Evolutionary conservation across 306 rosid genomes (phyloP), one percentile per base, ranked within the genome.

Genomic region (Acacia melanoxylon): DNA sequence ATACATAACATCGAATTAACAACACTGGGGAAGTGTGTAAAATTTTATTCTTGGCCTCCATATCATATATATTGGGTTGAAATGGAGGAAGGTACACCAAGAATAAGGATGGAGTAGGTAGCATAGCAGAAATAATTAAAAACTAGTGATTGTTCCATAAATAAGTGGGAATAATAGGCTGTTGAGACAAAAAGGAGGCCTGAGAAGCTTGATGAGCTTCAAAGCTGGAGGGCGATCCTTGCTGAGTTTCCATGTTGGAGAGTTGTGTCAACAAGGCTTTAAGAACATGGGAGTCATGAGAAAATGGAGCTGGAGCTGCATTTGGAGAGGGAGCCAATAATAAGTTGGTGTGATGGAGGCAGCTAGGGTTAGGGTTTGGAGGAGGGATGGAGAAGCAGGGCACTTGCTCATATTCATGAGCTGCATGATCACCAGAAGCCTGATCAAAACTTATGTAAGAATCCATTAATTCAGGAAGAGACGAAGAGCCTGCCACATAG

Each of bases 351-450:
- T 59, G 27, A 10, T 61, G 8, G 4, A 24, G 67, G 80, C 81
- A 61, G 82, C 75, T 82, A 88, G 79, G 81, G 62, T 58, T 68
- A 40, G 91, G 89, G 79, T 44, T 87, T 79, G 44, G 72, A 3
- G 4, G 48, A 19, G 48, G 9, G 74, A 9, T 91, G 98, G 98
- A 94, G 98, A 94, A 91, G 97, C 98, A 94, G 98, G 98, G 91
- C 98, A 94, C 96, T 84, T 94, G 98, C 98, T 91, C 88, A 79
- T 31, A 72, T 8, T 85, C 80, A 72, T 85, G 90, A 37, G 88
- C 22, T 78, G 74, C 25, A 51, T 51, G n/a, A 17, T 7, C 17
- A n/a, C 52, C 14, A 5, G 82, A 91, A 67, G 56, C 33, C 11
- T 83, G 92, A 62, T 92, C 93, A 78, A 94, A 94, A 70, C 77